Conservation (phyloP, 169 alveolate genomes). For the Eimeria maxima region DNA sequence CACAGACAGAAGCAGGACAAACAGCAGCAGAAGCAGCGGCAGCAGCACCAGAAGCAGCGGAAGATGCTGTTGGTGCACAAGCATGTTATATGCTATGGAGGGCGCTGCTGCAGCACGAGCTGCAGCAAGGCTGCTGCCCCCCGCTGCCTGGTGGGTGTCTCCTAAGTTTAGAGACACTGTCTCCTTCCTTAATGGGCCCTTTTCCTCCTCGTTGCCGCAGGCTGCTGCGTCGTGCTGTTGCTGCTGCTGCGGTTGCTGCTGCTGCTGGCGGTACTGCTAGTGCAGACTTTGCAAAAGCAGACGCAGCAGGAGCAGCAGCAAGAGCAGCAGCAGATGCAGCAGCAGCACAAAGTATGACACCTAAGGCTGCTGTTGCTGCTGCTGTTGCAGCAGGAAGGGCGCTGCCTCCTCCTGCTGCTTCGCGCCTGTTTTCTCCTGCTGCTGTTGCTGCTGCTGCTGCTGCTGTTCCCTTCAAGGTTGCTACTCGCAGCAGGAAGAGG, state of each 20-base stretch:
- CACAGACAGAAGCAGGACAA: too few species aligned
- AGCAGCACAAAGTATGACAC: neutral
- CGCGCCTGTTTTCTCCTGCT: neutral
- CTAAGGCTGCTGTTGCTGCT: constrained; percentile 12
- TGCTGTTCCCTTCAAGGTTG: constrained; percentile 4
- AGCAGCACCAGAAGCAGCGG: too few species aligned
- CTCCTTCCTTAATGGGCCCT: constrained; percentile 70
- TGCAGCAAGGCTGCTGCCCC: constrained; percentile 16
- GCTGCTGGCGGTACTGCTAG: too few species aligned
- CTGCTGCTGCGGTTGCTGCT: neutral
- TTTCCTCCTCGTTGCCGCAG: constrained; percentile 67
- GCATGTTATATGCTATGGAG: constrained; percentile 22
- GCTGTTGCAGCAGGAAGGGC: constrained; percentile 27
- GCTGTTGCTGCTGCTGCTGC: constrained; percentile 8
- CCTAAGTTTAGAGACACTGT: constrained; percentile 23
- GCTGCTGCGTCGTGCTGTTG: constrained; percentile 45
- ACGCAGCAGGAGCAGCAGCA: neutral
- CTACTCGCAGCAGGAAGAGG: constrained; percentile 40
- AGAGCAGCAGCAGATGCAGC: constrained; percentile 21
- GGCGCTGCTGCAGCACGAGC: neutral
- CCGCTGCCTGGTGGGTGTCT: constrained; percentile 33
- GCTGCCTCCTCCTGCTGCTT: neutral
- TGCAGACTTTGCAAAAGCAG: too few species aligned
- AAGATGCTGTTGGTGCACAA: too few species aligned
- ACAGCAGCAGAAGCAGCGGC: too few species aligned